A percentile compares a stretch with the other conserved stretches of the same genome.
Evolutionary conservation across 2,329 filamentous ascomycete genomes (phyloP).

Genomic region (Hypoxylon rubiginosum): DNA sequence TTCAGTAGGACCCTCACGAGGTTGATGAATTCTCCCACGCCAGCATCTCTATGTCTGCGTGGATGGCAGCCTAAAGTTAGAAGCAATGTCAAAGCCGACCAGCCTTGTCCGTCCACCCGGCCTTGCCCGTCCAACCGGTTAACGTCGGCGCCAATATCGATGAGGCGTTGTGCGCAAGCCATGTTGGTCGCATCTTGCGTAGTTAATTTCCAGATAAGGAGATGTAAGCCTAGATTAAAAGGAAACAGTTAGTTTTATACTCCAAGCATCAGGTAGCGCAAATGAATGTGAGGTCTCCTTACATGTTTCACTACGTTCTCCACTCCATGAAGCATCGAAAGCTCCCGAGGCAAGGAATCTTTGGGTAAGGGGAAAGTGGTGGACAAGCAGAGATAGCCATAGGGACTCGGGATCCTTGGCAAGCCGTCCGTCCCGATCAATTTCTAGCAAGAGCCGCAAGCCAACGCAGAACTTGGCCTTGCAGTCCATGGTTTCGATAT

Average conservation of each 20-base stretch:
- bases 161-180: constrained; percentile 1
- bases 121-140: no score
- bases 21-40: background rate
- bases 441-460: background rate
- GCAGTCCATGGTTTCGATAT: background rate
- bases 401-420: constrained; percentile 4
- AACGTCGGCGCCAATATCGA: constrained; percentile 10
- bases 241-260: background rate
- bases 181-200: background rate
- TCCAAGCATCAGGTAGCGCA: background rate
- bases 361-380: background rate
- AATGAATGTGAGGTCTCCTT: no score
- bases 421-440: constrained; percentile 5
- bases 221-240: background rate
- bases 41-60: background rate
- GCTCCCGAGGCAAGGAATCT: constrained; percentile 11
- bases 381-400: background rate
- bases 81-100: background rate
- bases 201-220: no score
- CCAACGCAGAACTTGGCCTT: background rate
- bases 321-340: background rate
- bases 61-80: background rate
- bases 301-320: constrained; percentile 1
- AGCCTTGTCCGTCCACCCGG: no score
- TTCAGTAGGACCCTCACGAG: background rate